Base-by-base conservation (phyloP, 2,329 filamentous ascomycete species). In the Nannizziopsis barbatae region DNA sequence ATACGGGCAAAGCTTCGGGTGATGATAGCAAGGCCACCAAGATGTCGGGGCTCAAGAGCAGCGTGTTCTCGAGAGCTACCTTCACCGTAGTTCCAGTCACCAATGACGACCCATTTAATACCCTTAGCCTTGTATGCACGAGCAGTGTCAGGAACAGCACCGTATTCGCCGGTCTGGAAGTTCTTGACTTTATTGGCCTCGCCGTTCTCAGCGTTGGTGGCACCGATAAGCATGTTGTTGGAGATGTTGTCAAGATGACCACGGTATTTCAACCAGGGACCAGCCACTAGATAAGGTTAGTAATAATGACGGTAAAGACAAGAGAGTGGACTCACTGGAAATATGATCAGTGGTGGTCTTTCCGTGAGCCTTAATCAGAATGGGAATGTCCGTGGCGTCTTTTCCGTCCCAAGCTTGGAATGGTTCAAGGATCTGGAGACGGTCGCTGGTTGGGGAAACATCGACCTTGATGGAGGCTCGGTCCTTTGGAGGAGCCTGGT, bases 31-130 rank as follows among this genome's bases (percentile, higher is more conserved):
- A 95, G 80, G 70, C 90, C 92, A 65, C 92, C 92, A 57, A 98
- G 83, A 75, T 96, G 90, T 68, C 92, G 83, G 66, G 92, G 92
- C 77, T 98, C 90, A 54, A 98, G 81, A 70, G 92, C 92, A 60
- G 92, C 92, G 69, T 98, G 92, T 77, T 98, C 92, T 79, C 92
- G 88, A 55, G 92, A 96, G 67, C 81, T 86, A 60, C 92, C 92
- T 75, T 98, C 92, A 58, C 92, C 92, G 73, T 96, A 96, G 79
- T 98, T 98, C 88, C 88, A 96, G 79, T 96, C 92, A 75, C 92
- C 92, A 65, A 98, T 72, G 57, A 98, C 92, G 65, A 95, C 89
- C 92, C 92, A 98, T 73, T 82, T 81, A 70, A 96, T 83, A 52
- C 87, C 88, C 75, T 92, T 89, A 70, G 83, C 81, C 84, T 98